Conservation (phyloP, 306 rosid genomes). For the Cucumis melo region DNA sequence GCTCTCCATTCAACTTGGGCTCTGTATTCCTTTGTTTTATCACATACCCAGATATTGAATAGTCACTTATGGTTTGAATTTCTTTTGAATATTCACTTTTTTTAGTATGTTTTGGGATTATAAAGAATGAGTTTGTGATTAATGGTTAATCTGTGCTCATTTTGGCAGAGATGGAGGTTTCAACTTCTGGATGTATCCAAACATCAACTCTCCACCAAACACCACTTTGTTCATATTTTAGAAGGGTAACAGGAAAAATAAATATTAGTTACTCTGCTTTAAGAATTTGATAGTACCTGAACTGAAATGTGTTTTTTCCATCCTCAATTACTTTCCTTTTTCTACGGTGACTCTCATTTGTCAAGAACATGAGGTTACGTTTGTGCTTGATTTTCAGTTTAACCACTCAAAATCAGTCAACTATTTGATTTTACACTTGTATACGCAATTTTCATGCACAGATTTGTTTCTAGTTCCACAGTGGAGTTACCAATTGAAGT, state of each 20-base stretch:
- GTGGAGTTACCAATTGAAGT: background rate
- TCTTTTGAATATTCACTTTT: background rate
- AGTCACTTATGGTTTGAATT: background rate
- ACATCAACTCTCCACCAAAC: slow-evolving; percentile 14
- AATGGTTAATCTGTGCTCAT: background rate
- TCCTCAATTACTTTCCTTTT: background rate
- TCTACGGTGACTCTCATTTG: background rate
- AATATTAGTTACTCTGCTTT: background rate
- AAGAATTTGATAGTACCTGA: background rate
- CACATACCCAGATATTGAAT: background rate
- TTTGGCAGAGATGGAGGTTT: slow-evolving; percentile 26
- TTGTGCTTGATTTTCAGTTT: no score
- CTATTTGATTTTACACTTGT: no score
- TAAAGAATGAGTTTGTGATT: background rate
- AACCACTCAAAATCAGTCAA: no score
- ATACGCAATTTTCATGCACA: no score
- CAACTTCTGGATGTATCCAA: slow-evolving; percentile 13
- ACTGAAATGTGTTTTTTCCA: background rate
- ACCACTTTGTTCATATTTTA: slow-evolving; percentile 15
- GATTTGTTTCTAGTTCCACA: background rate
- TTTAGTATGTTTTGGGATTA: background rate
- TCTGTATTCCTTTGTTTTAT: background rate
- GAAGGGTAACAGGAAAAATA: slow-evolving; percentile 3
- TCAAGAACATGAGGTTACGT: background rate
- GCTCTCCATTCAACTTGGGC: background rate